Percentiles rank a stretch among this genome's conserved stretches.
These are phyloP conservation scores for Saturnispora bothae DNA, from an alignment of 805 yeast species.

Conservation along the genomic window DNA sequence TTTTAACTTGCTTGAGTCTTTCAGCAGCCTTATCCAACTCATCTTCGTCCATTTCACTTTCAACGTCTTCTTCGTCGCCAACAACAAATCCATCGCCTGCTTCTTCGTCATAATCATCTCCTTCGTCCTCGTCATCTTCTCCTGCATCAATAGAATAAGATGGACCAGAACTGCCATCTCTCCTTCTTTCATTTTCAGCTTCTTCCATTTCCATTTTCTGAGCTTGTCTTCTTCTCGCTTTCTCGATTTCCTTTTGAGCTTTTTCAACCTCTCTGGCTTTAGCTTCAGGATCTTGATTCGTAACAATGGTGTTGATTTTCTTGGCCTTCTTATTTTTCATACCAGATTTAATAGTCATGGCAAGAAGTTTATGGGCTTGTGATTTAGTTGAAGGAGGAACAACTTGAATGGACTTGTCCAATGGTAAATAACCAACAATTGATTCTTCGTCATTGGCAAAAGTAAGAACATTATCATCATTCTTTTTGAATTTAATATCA, in stretches of 20 bases:
- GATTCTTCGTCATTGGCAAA: slow-evolving; percentile 57
- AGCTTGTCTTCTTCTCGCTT: slow-evolving; percentile 53
- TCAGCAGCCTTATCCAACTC: slow-evolving; percentile 46
- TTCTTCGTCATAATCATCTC: slow-evolving; percentile 18
- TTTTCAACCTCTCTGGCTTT: slow-evolving; percentile 60
- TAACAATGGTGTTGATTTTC: slow-evolving; percentile 40
- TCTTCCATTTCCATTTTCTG: slow-evolving; percentile 42
- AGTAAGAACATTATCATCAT: slow-evolving; percentile 63
- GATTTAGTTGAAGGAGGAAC: slow-evolving; percentile 89
- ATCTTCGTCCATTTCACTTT: slow-evolving; percentile 25
- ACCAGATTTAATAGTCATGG: slow-evolving; percentile 51
- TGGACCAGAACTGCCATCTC: slow-evolving; percentile 30
- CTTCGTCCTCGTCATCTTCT: slow-evolving; percentile 12
- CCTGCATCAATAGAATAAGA: slow-evolving; percentile 13
- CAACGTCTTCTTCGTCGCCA: slow-evolving; percentile 27
- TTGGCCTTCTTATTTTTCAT: slow-evolving; percentile 36
- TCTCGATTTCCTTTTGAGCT: slow-evolving; percentile 51
- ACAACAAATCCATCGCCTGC: slow-evolving; percentile 28
- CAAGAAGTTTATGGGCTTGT: slow-evolving; percentile 67
- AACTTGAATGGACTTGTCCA: slow-evolving; percentile 58
- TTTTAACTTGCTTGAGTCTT: slow-evolving; percentile 43
- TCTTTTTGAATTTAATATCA: slow-evolving; percentile 57
- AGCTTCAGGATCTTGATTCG: slow-evolving; percentile 55
- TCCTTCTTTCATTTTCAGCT: slow-evolving; percentile 39
- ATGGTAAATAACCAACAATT: slow-evolving; percentile 54